Evolutionary conservation across 129 eudicot species (phyloP), one percentile per base, ranked within the genome.

Genomic region (Flaveria robusta): DNA sequence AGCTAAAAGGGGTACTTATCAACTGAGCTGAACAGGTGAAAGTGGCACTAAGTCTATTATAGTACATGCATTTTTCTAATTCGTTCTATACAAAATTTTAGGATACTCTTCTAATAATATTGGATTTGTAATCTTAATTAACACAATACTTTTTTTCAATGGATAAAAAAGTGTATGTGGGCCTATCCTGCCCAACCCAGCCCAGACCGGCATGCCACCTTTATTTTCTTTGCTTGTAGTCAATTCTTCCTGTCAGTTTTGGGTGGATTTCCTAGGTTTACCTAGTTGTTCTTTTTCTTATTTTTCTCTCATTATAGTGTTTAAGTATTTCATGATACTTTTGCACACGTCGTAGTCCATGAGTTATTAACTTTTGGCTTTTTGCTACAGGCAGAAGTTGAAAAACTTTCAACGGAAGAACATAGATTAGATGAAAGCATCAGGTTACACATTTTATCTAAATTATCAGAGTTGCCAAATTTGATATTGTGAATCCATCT

Each of bases 401-500:
- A 89, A 74, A 91, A 86, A 51, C 99, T 95, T 70, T 66, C 96
- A 22, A 75, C 88, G 75, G 96, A 95, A 74, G 99, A 95, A 80
- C 85, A 77, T 68, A 70, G 90, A 77, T 84, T 91, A 77, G 99
- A 95, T 85, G 95, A 95, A 15, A 88, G 79, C 69, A 95, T 87
- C 73, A 91, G 97, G 99, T 92, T 79, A 72, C 24, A 72, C 52
- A 12, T 59, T 77, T 7, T 59, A 77, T 67, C 74, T 4, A 55
- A 5, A 20, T 70, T 50, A 18, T 64, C 52, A 54, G 29, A 78
- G 72, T 27, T 76, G 74, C 39, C 43, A 19, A 24, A 66, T 82
- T 74, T 83, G 60, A 60, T 68, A 51, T 63, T 18, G 24, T 49
- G 9, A 73, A 67, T 63, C 34, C 55, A 15, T 80, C 51, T 13